Evolutionary conservation across 2,329 filamentous ascomycete species (phyloP).

Genomic region (Dryadomyces quercivorus): DNA sequence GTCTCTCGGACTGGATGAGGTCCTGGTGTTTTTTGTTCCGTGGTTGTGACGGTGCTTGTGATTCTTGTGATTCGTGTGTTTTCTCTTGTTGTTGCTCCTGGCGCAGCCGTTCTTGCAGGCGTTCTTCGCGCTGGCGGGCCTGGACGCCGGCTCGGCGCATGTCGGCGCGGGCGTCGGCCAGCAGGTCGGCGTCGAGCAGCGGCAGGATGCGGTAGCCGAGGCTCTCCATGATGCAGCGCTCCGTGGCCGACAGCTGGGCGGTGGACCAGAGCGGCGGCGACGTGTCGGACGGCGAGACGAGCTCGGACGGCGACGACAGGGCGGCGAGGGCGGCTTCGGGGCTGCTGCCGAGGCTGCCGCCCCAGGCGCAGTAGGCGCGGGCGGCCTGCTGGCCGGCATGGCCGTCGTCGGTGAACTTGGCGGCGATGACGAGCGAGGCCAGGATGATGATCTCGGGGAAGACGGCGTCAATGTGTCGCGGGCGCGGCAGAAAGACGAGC

Average conservation of each 20-base stretch:
- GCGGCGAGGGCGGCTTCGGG: background rate
- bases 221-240: slow-evolving; percentile 52
- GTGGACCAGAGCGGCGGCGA: slow-evolving; percentile 36
- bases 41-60: too few species aligned
- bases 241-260: slow-evolving; percentile 51
- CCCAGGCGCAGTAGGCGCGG: slow-evolving; percentile 44
- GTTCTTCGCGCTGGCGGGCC: slow-evolving; percentile 1
- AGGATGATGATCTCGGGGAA: slow-evolving; percentile 51
- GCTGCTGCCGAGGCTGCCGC: slow-evolving; percentile 12
- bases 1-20: background rate
- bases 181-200: slow-evolving; percentile 41
- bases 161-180: slow-evolving; percentile 47
- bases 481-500: background rate
- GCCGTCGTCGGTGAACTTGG: slow-evolving; percentile 52
- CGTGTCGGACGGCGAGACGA: background rate
- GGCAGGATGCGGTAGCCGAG: slow-evolving; percentile 51
- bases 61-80: too few species aligned
- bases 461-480: slow-evolving; percentile 47
- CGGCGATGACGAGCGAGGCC: slow-evolving; percentile 49
- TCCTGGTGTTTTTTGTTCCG: slow-evolving; percentile 3
- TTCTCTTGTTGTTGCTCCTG: background rate
- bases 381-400: slow-evolving; percentile 43
- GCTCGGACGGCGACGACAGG: background rate
- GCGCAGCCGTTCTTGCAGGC: background rate
- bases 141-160: slow-evolving; percentile 45